Conservation (phyloP, 2,329 filamentous ascomycete species). For the Fusarium udum region DNA sequence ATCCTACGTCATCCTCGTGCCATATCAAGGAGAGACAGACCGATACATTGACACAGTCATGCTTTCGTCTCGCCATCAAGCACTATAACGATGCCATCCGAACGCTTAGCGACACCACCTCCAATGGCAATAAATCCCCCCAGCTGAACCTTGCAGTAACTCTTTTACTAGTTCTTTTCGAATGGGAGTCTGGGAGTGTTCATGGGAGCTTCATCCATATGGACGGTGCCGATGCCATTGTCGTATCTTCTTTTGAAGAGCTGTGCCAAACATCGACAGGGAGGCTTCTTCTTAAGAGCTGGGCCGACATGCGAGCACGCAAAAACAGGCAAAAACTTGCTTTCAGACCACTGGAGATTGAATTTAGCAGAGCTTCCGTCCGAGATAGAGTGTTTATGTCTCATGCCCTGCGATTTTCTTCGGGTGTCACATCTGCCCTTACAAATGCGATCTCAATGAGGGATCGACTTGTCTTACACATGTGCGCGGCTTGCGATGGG, state of each 20-base stretch:
- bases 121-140: fast-evolving
- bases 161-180: background rate
- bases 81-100: background rate
- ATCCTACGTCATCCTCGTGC: background rate
- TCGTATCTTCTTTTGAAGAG: background rate
- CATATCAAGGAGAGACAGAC: background rate
- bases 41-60: background rate
- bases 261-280: background rate
- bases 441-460: background rate
- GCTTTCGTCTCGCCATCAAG: background rate
- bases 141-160: background rate
- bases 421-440: background rate
- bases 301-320: background rate
- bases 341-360: background rate
- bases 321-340: background rate
- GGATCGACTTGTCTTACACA: background rate
- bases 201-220: background rate
- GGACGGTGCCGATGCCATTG: background rate
- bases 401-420: background rate
- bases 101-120: background rate
- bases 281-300: background rate
- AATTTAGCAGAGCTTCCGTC: background rate
- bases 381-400: background rate
- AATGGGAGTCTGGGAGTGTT: background rate
- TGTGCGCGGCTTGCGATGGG: background rate